Base-by-base conservation (phyloP, 2,329 filamentous ascomycete species). In the Neurospora sp. region DNA sequence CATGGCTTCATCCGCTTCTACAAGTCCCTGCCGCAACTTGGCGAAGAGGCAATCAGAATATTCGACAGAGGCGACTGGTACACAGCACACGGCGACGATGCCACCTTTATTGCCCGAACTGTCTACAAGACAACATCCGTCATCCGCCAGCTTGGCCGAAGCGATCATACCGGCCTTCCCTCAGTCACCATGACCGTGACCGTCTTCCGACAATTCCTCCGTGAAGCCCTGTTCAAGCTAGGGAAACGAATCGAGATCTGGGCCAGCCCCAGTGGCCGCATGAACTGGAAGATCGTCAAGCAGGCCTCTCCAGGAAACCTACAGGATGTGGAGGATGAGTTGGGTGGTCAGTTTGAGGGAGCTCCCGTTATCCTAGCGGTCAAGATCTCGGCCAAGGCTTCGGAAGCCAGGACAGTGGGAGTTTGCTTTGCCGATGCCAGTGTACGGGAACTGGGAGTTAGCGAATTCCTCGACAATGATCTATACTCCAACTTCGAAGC, bases 101-200 rank as follows among this genome's bases (percentile, higher is more conserved):
- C 92, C 68, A 88, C 87, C 74, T 94, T 93, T 79, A 94, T 96
- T 74, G 92, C 92, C 12, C 87, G 89, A 73, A 92, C 90, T 19
- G 91, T 98, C 71, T 99, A 99, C 86, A 97, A 97, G 82, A 98
- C 96, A 4, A 98, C 94, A 1, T 97, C 96, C 0, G 96, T 99
- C 17, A 87, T 99, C 28, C 89, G 95, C 75, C 93, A 96, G 75
- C 87, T 99, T 28, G 96, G 96, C 72, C 89, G 90, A 76, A 92
- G 88, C 80, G 91, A 93, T 78, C 89, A 92, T 71, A 92, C 91
- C n/a, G 91, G 91, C 66, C 86, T 99, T 1, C 88, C 93, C 6
- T 99, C 96, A 2, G 96, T 99, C 52, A 97, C 96, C 1, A 93
- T 99, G 89, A 96, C 94, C 67, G 85, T 93, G 70, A 98, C 95